phyloP scores from a whole-genome alignment of 768 basidiomycete genomes.

The Boletales sp. region DNA sequence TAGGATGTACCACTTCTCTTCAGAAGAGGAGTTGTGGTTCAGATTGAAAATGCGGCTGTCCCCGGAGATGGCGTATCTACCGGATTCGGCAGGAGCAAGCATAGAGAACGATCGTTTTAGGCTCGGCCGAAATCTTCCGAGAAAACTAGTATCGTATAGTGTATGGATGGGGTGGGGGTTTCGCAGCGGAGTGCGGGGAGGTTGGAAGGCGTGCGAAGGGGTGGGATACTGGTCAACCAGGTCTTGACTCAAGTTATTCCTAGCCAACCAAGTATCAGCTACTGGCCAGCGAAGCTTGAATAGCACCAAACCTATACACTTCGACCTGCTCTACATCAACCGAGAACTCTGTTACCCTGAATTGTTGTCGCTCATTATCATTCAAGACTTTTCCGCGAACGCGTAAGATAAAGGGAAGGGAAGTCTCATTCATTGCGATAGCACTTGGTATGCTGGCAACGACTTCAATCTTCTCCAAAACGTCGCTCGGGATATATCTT shows the following conservation, averaged over 20 bases:
- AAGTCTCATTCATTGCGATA: constrained; percentile 42
- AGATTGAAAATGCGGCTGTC: constrained; percentile 48
- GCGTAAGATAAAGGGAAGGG: constrained; percentile 55
- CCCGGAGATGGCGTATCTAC: constrained; percentile 46
- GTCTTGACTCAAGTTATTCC: constrained; percentile 38
- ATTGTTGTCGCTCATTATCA: constrained; percentile 45
- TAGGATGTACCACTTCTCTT: constrained; percentile 26
- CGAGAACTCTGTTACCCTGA: constrained; percentile 55
- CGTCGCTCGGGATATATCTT: constrained; percentile 43
- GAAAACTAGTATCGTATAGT: constrained; percentile 46
- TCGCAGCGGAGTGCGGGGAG: constrained; percentile 58
- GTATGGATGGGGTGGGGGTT: constrained; percentile 47
- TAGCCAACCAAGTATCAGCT: constrained; percentile 23
- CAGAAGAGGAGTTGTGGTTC: constrained; percentile 16
- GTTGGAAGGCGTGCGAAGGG: constrained; percentile 54
- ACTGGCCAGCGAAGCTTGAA: neutral
- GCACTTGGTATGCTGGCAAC: constrained; percentile 60
- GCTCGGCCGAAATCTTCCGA: constrained; percentile 21
- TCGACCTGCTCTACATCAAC: constrained; percentile 64
- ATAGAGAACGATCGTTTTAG: constrained; percentile 43
- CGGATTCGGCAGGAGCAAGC: constrained; percentile 44
- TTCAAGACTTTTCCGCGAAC: constrained; percentile 54
- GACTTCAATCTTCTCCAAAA: constrained; percentile 63
- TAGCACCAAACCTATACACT: constrained; percentile 52
- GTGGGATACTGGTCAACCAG: constrained; percentile 51